Base-by-base conservation (phyloP, 768 basidiomycete species). In the Lactifluus subvellereus region DNA sequence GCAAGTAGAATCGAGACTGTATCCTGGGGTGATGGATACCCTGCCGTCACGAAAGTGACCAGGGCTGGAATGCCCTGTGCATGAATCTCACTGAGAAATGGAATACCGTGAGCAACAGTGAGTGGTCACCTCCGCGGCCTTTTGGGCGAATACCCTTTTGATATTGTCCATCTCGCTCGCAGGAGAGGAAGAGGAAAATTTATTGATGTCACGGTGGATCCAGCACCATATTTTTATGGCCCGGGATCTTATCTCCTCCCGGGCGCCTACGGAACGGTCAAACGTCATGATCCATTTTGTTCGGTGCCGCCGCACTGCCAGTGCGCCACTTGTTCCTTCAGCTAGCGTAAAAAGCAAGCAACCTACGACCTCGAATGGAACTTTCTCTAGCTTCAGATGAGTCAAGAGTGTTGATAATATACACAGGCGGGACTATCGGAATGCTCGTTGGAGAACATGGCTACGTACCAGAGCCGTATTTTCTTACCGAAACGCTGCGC, bases 31-130 rank as follows among this genome's bases (percentile, higher is more conserved):
- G 78, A 84, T 32, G 96, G 96, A 76, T 87, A 98, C 14, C 96
- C 96, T 50, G 95, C 95, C 22, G 96, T 99, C 68, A 98, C 79
- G 75, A 97, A 99, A 40, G 95, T 91, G 67, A 93, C 82, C 58
- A 92, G 77, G 6, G 84, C 87, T 53, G 86, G 82, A 27, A 70
- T 70, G 35, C 81, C 81, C 86, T 88, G 63, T 33, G 43, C 32
- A 49, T 59, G 66, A 63, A 27, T 38, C 68, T 66, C 47, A 33
- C 2, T 11, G 18, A 40, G 54, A n/a, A 55, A n/a, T 35, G 18
- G 11, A 45, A 4, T 5, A 27, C 45, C 35, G 54, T 30, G 33
- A 54, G 33, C 47, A 33, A 9, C 4, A 59, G 14, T 35, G 43
- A 7, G 11, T 35, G 2, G 20, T 54, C 61, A 84, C 87, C 77